phyloP scores from a whole-genome alignment of 2,329 filamentous ascomycete genomes.

The Fusarium compactum region DNA sequence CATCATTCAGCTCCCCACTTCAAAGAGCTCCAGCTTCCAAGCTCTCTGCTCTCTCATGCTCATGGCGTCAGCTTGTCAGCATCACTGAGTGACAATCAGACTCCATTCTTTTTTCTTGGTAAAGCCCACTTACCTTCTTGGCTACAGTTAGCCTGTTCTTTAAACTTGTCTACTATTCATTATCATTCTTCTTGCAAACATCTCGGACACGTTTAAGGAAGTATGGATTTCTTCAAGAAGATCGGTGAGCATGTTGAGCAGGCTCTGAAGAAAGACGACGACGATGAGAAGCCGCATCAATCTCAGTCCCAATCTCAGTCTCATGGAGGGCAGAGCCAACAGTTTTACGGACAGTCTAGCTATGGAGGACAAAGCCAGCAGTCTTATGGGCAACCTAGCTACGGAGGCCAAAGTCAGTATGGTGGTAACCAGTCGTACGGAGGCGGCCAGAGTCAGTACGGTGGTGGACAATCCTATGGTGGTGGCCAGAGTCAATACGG shows the following conservation, averaged over 20 bases:
- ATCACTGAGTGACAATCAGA: conserved; percentile 17
- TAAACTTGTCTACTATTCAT: not conserved
- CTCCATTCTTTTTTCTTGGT: conserved; percentile 20
- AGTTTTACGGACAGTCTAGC: not conserved
- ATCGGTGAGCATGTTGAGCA: conserved; percentile 41
- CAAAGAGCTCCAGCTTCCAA: conserved; percentile 19
- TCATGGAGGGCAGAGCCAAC: conserved; percentile 2
- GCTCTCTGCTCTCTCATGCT: conserved; percentile 15
- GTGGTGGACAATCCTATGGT: not conserved
- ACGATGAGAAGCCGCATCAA: conserved; percentile 56
- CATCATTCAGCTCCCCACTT: conserved; percentile 32
- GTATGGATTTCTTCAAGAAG: conserved; percentile 55
- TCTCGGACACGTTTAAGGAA: conserved; percentile 1
- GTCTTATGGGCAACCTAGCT: not conserved
- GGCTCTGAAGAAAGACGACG: conserved; percentile 51
- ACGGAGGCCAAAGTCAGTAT: not conserved
- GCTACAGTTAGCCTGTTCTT: conserved; percentile 3
- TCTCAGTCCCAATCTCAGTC: conserved; percentile 50
- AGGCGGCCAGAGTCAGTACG: not conserved
- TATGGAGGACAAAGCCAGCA: not conserved
- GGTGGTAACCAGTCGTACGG: conserved; percentile 1
- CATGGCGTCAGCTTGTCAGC: conserved; percentile 38
- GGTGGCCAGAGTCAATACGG: conserved; percentile 11
- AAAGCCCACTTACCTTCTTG: conserved; percentile 22
- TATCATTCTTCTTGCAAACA: not conserved